A percentile compares a stretch with the other conserved stretches of the same genome.
These are phyloP conservation scores for Prunus mira DNA, from an alignment of 306 rosid genomes.

Conservation along the genomic window DNA sequence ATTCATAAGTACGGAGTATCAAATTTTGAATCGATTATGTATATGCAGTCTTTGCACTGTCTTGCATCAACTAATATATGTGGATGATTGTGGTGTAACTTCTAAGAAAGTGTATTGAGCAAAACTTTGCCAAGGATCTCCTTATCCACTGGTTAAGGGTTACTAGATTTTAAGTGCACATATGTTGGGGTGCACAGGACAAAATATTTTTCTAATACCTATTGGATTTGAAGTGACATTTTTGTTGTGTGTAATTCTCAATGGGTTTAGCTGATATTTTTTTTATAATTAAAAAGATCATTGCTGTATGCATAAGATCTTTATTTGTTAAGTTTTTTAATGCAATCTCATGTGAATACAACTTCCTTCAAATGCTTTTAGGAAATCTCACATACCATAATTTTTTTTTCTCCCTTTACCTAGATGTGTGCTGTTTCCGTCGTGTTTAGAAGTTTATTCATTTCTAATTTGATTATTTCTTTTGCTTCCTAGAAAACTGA, in stretches of 20 bases:
- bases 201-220: background rate
- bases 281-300: background rate
- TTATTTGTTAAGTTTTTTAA: background rate
- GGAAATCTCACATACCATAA: background rate
- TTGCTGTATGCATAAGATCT: background rate
- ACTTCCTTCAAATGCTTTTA: background rate
- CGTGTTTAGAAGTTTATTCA: background rate
- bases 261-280: background rate
- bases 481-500: background rate
- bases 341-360: background rate
- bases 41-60: background rate
- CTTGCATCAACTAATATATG: background rate
- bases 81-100: background rate
- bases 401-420: background rate
- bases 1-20: background rate
- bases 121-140: background rate
- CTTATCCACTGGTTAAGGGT: background rate
- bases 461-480: background rate
- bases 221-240: background rate
- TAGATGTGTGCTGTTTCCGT: background rate
- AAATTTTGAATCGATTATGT: background rate
- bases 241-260: background rate
- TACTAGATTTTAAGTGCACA: background rate
- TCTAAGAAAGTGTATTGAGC: background rate
- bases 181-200: background rate